Conservation (phyloP, 1,139 yeast genomes). For the Debaryomyces coudertii region DNA sequence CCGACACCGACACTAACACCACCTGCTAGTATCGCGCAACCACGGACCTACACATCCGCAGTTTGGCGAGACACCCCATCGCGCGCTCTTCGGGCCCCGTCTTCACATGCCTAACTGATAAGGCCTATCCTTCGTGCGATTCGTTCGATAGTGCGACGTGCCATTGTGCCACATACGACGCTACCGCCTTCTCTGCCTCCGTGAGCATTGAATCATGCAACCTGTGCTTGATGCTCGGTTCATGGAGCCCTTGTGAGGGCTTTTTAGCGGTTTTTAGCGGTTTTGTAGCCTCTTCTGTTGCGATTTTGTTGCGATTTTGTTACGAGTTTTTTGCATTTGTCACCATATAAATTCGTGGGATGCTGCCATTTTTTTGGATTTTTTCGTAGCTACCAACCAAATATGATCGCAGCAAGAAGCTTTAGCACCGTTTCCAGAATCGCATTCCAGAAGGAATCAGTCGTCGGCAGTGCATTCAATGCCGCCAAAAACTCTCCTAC, state of each 20-base stretch:
- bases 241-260: not conserved
- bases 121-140: not conserved
- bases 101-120: slow-evolving; percentile 1
- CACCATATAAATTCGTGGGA: not conserved
- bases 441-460: slow-evolving; percentile 19
- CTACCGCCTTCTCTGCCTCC: not conserved
- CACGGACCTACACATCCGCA: not conserved
- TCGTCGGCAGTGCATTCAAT: slow-evolving; percentile 10
- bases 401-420: slow-evolving; percentile 14
- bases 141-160: not conserved
- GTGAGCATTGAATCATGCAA: not conserved
- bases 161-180: not conserved
- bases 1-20: too few species aligned
- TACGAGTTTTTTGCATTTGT: not conserved
- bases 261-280: too few species aligned
- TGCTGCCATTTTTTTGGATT: not conserved
- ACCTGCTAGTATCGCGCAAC: too few species aligned
- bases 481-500: slow-evolving; percentile 15
- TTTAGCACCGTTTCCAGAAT: slow-evolving; percentile 18
- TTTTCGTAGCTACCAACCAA: slow-evolving; percentile 7
- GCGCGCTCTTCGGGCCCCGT: not conserved
- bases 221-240: not conserved
- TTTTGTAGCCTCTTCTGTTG: too few species aligned
- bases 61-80: not conserved
- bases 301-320: too few species aligned